A percentile compares a stretch with the other conserved stretches of the same genome.
Evolutionary conservation across 176 grass and related monocot species (phyloP).

Genomic region (Carex kokanica): DNA sequence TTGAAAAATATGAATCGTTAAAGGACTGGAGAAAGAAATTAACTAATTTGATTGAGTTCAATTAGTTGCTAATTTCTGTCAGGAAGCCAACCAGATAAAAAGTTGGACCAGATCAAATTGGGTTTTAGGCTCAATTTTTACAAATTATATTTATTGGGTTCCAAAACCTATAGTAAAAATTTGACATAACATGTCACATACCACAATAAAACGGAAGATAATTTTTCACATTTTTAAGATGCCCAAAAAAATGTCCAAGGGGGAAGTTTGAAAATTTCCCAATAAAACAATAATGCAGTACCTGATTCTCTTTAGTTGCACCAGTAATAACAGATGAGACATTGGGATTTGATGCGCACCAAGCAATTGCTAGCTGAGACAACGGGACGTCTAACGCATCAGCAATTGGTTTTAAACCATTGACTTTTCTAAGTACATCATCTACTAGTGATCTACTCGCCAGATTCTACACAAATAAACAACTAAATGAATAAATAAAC

Average conservation of each 20-base stretch:
- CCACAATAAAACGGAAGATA: not conserved
- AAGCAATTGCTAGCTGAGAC: constrained; percentile 85
- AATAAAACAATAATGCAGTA: constrained; percentile 33
- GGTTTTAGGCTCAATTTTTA: not conserved
- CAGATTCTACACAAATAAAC: constrained; percentile 57
- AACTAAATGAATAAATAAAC: not conserved
- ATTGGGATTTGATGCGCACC: constrained; percentile 91
- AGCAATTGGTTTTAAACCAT: constrained; percentile 80
- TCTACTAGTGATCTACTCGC: constrained; percentile 79
- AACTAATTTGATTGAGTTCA: not conserved
- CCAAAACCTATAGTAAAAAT: not conserved
- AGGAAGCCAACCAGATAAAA: not conserved
- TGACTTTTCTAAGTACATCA: constrained; percentile 81
- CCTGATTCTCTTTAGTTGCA: constrained; percentile 96
- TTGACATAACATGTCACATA: not conserved
- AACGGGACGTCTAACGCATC: constrained; percentile 69
- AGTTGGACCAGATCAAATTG: not conserved
- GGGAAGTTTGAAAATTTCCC: not conserved
- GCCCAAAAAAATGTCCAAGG: not conserved
- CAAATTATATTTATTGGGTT: not conserved
- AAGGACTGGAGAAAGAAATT: not conserved
- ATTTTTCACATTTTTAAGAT: not conserved
- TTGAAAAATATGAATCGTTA: not conserved
- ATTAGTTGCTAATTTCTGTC: too few relatives aligned
- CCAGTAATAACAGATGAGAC: constrained; percentile 98